Conservation (phyloP, 805 yeast genomes). For the Saccharomyces cerevisiae region DNA sequence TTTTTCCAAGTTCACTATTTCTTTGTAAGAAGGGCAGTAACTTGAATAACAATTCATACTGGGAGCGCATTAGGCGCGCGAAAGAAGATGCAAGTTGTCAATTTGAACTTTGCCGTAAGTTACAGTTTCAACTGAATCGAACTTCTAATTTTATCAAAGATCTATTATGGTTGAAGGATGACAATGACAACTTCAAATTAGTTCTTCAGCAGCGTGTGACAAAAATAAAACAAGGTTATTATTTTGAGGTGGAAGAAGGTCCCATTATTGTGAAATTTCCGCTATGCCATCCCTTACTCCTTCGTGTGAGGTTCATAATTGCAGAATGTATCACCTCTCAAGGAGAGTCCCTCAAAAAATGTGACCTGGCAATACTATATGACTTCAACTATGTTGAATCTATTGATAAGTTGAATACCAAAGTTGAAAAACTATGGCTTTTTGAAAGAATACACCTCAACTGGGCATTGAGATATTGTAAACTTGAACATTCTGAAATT, state of each 20-base stretch:
- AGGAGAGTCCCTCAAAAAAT: not conserved
- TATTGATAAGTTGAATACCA: not conserved
- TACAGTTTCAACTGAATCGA: conserved; percentile 24
- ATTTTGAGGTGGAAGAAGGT: conserved; percentile 47
- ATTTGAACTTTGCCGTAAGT: conserved; percentile 16
- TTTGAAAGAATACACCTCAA: not conserved
- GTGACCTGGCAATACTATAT: not conserved
- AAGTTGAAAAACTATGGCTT: not conserved
- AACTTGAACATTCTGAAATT: not conserved
- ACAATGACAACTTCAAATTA: conserved; percentile 2
- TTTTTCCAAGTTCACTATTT: conserved; percentile 28
- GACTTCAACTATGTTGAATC: not conserved
- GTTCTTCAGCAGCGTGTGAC: conserved; percentile 41
- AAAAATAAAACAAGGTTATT: conserved; percentile 42
- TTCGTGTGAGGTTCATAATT: conserved; percentile 23
- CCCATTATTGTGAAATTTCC: conserved; percentile 42
- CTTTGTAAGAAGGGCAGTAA: conserved; percentile 24
- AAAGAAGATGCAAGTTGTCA: conserved; percentile 4
- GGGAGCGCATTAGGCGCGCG: conserved; percentile 8
- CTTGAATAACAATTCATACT: conserved; percentile 28
- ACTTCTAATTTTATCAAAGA: conserved; percentile 16
- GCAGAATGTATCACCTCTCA: conserved; percentile 7
- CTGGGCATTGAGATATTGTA: not conserved
- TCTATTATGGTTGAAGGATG: conserved; percentile 5
- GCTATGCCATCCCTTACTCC: conserved; percentile 33